These are phyloP conservation scores for Parietichytrium sp. DNA, from an alignment of 108 stramenopile species.

Conservation along the genomic window DNA sequence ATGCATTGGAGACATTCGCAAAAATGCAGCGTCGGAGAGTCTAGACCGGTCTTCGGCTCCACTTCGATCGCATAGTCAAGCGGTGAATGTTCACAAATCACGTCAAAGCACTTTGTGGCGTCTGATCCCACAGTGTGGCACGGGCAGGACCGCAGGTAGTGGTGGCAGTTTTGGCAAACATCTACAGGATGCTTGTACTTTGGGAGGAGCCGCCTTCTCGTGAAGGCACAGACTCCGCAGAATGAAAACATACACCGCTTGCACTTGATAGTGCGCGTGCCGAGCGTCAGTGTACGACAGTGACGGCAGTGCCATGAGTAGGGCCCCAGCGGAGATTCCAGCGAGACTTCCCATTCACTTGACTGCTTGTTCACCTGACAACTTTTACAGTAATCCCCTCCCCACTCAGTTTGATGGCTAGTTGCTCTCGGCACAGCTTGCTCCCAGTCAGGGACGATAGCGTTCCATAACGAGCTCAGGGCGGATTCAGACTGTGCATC, in stretches of 20 bases:
- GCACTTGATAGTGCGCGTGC: constrained; percentile 3
- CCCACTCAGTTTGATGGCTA: not conserved
- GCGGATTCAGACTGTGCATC: too few relatives aligned
- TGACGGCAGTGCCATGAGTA: constrained; percentile 20
- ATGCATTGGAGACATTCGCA: too few relatives aligned
- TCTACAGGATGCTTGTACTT: not conserved
- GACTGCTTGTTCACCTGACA: not conserved
- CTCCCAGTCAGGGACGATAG: not conserved
- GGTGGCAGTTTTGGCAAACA: constrained; percentile 22
- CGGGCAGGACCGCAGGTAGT: constrained; percentile 11
- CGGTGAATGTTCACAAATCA: too few relatives aligned
- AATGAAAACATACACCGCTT: not conserved
- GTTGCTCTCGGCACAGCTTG: constrained; percentile 9
- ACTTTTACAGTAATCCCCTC: not conserved
- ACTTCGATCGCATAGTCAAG: too few relatives aligned
- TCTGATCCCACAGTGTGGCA: too few relatives aligned
- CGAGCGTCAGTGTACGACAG: not conserved
- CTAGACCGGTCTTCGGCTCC: too few relatives aligned
- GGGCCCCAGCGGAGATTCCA: not conserved
- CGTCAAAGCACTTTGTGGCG: too few relatives aligned
- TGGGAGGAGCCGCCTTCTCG: not conserved
- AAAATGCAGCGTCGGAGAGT: too few relatives aligned
- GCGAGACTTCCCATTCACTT: not conserved
- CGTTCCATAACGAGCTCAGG: not conserved
- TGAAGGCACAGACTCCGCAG: constrained; percentile 16